Evolutionary conservation across 108 stramenopile species (phyloP).

Genomic region (Skeletonema tropicum): DNA sequence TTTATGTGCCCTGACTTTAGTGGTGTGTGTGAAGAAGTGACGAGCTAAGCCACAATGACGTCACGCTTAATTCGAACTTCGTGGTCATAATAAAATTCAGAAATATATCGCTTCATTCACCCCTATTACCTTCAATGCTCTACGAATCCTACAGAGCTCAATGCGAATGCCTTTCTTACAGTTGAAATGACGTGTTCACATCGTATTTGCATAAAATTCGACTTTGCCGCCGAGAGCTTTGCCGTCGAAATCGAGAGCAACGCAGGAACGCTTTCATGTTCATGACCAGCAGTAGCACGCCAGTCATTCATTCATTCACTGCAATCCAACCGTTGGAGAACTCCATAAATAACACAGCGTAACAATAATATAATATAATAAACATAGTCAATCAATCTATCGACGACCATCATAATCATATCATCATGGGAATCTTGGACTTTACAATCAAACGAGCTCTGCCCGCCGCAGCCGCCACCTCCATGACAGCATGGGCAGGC

Average conservation of each 20-base stretch:
- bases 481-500: slow-evolving; percentile 14
- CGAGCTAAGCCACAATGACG: too few relatives aligned
- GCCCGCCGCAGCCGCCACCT: slow-evolving; percentile 14
- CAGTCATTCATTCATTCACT: background rate
- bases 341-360: too few relatives aligned
- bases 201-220: background rate
- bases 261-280: background rate
- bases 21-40: too few relatives aligned
- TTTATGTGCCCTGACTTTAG: too few relatives aligned
- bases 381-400: too few relatives aligned
- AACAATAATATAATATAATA: too few relatives aligned
- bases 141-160: too few relatives aligned
- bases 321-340: background rate
- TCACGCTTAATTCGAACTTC: too few relatives aligned
- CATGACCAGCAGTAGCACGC: background rate
- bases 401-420: background rate
- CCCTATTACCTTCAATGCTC: too few relatives aligned
- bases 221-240: slow-evolving; percentile 1
- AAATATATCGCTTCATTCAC: too few relatives aligned
- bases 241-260: background rate
- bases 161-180: background rate
- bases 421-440: slow-evolving; percentile 20
- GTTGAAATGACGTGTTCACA: background rate
- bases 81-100: too few relatives aligned
- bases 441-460: slow-evolving; percentile 21